phyloP scores from a whole-genome alignment of 495 filamentous ascomycete species.

The Tetracladium setigerum region DNA sequence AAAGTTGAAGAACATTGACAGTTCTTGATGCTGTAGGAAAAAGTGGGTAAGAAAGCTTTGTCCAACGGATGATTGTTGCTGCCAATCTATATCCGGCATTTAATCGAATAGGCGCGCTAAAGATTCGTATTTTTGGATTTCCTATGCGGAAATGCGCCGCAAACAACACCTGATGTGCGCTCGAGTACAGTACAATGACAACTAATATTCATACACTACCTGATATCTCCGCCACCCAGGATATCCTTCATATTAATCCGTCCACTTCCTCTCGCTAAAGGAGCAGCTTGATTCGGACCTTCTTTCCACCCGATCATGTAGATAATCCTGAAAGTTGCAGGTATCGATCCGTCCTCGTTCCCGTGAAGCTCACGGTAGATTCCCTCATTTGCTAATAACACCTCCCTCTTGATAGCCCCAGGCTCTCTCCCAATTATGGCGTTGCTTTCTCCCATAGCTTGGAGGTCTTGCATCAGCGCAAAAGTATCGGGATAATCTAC shows the following conservation, averaged over 20 bases:
- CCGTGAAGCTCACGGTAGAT: slow-evolving; percentile 87
- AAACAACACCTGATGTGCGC: no score
- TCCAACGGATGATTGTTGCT: no score
- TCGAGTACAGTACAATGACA: no score
- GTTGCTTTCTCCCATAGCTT: slow-evolving; percentile 91
- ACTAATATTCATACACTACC: slow-evolving; percentile 14
- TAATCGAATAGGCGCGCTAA: no score
- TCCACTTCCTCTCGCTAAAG: slow-evolving; percentile 74
- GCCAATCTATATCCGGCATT: no score
- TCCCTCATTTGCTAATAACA: slow-evolving; percentile 77
- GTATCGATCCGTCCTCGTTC: slow-evolving; percentile 50
- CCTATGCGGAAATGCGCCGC: no score
- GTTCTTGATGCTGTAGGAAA: no score
- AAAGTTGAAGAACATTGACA: no score
- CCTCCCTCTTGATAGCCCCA: slow-evolving; percentile 69
- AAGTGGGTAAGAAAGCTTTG: no score
- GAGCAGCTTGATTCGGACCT: slow-evolving; percentile 65
- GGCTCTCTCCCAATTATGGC: slow-evolving; percentile 74
- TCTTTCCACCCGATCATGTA: slow-evolving; percentile 99
- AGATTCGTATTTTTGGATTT: no score
- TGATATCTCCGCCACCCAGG: slow-evolving; percentile 52
- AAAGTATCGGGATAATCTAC: slow-evolving; percentile 93
- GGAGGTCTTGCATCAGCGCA: slow-evolving; percentile 85
- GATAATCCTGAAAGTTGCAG: slow-evolving; percentile 87
- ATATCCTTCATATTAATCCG: slow-evolving; percentile 77